phyloP scores from a whole-genome alignment of 345 rosid species.

The Theobroma cacao region DNA sequence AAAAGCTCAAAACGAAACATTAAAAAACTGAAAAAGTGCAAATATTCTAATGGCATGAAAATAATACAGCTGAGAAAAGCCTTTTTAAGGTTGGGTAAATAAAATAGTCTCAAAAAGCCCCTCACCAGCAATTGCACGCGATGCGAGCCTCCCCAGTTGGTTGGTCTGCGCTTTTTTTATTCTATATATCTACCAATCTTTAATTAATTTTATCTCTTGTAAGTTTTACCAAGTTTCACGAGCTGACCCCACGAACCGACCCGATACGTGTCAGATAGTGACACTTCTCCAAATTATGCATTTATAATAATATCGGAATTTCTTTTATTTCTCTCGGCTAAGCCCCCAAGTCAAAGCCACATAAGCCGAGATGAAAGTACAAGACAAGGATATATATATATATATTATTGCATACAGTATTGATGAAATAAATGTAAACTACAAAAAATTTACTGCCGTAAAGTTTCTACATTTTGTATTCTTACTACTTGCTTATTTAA shows the following conservation, averaged over 20 bases:
- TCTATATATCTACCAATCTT: too few species aligned
- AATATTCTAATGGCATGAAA: constrained; percentile 7
- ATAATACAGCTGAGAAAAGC: background rate
- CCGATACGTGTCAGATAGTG: constrained; percentile 28
- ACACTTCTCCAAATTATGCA: constrained; percentile 45
- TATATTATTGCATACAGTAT: background rate
- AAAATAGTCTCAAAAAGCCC: constrained; percentile 20
- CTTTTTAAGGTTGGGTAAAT: constrained; percentile 32
- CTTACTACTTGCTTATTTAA: too few species aligned
- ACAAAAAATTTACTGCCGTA: background rate
- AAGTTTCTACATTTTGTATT: background rate
- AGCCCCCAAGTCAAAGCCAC: background rate
- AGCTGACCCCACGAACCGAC: constrained; percentile 43
- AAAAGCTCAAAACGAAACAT: background rate
- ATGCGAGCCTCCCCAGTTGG: constrained; percentile 54
- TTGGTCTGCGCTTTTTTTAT: constrained; percentile 31
- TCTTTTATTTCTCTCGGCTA: background rate
- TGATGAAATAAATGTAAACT: background rate
- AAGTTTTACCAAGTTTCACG: constrained; percentile 3
- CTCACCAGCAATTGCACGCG: constrained; percentile 47
- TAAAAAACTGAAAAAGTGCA: constrained; percentile 21
- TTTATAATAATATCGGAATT: background rate
- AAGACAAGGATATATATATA: too few species aligned
- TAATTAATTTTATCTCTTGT: background rate
- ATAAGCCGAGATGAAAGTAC: background rate